Evolutionary conservation across 2,329 filamentous ascomycete genomes (phyloP), one percentile per base, ranked within the genome.

Genomic region (Penicillium hesseltinei): DNA sequence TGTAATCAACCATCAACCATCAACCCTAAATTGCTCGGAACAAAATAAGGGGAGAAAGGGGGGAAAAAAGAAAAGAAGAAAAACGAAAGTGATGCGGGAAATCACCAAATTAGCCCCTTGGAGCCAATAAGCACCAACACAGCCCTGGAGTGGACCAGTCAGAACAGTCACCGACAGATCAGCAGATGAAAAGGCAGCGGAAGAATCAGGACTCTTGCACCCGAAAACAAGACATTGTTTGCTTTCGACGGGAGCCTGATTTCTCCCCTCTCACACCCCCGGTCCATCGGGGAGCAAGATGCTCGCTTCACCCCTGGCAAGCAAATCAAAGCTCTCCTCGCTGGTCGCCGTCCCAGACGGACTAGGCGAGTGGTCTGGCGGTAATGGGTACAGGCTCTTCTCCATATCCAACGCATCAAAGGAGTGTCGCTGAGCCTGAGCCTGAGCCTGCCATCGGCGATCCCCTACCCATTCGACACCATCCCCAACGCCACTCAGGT

Each of bases 321-420:
- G 65, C 58, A 78, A 65, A 68, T 80, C 77, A 66, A 80, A 80
- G 62, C 78, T 80, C 61, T 79, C 78, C 61, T 80, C 76, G 56
- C 78, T 80, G 19, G 75, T 73, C 25, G 70, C 71, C 47, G 77
- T 78, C 47, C 66, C 71, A 10, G 70, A 71, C 39, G 73, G 70
- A 64, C 73, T 77, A 21, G 71, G 69, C 39, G 53, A 54, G n/a
- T 51, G 55, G 10, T 65, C 63, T 44, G 57, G 29, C 25, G 48
- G 54, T 44, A 56, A 50, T 19, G 58, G 54, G 53, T 53, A 56
- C 47, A 42, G 15, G 47, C 44, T 45, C 38, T 62, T 56, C 33
- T 50, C 29, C 38, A 40, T 9, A 27, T 56, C 43, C 51, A 53
- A 15, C 33, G 33, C n/a, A 53, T 19, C 23, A 39, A 35, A n/a